Base-by-base conservation (phyloP, 1,139 yeast genomes). In the Pichia sp. region DNA sequence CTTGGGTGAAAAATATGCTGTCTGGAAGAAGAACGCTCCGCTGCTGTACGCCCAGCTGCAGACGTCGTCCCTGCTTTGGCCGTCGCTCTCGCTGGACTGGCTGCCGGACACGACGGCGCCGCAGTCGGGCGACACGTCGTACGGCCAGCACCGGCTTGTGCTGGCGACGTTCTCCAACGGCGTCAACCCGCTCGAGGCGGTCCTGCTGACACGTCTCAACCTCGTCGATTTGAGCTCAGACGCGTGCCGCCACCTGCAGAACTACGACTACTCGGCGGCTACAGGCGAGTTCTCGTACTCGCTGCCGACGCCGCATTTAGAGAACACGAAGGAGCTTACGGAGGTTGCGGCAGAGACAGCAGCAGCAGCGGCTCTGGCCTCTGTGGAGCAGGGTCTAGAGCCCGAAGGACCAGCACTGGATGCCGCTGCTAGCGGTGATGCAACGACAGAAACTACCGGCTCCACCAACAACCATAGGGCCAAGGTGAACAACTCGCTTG, bases 1-100 rank as follows among this genome's bases (percentile, higher is more conserved):
- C 26, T 34, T 25, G 28, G 41, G 18, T 22, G 41, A 25, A 43
- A 48, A 41, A 16, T 53, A 53, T 36, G 9, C 46, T 8, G 23
- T 71, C 19, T 80, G 83, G 83, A 79, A 79, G 70, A 80, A 79
- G 59, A 79, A 80, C 58, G 63, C 80, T 0, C 82, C 82, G 1
- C 70, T 71, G 48, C 63, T 79, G 18, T 80, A 80, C 61, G 79
- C 75, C 56, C 78, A 76, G 56, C 56, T 80, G 12, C 71, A 73
- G 37, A 80, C 85, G 4, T 69, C 73, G 43, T 66, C 82, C 2
- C 65, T 78, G 16, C 58, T 76, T 34, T 80, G 85, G 85, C 85
- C 85, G 1, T 76, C 82, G 1, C 63, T 79, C 45, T 68, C 80
- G 3, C 74, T 78, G 1, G 80, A 76, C 58, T 79, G 80, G 70